Conservation (phyloP, 768 basidiomycete genomes). For the Trametes cinnabarina region DNA sequence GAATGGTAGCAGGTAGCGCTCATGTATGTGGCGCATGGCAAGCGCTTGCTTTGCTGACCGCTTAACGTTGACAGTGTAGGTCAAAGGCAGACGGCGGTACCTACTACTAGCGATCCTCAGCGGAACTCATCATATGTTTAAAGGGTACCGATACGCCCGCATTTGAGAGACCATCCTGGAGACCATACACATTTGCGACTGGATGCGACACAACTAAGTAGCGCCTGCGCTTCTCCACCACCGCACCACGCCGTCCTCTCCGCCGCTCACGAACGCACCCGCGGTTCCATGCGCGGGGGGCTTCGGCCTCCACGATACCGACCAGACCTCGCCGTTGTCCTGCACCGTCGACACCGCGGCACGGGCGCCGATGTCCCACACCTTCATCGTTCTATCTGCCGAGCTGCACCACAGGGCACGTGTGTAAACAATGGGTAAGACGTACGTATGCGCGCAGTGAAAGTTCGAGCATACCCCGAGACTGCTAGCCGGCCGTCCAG, state of each 20-base stretch:
- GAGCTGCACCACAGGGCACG: constrained; percentile 45
- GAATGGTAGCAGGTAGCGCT: too few species aligned
- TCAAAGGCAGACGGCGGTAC: too few species aligned
- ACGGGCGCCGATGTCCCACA: constrained; percentile 81
- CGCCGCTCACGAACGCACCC: constrained; percentile 71
- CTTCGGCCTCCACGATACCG: constrained; percentile 75
- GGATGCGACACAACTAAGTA: constrained; percentile 24
- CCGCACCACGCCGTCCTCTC: constrained; percentile 68
- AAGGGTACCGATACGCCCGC: too few species aligned
- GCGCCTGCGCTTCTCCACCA: constrained; percentile 79
- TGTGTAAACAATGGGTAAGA: background rate
- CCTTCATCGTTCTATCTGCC: constrained; percentile 81
- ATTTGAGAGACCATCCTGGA: too few species aligned
- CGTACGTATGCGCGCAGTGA: background rate
- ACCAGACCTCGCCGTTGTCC: constrained; percentile 82
- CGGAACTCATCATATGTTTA: too few species aligned
- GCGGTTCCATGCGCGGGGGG: constrained; percentile 51
- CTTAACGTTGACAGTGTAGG: too few species aligned
- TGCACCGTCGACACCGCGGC: constrained; percentile 73
- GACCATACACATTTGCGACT: too few species aligned
- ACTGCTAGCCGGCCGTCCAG: constrained; percentile 77
- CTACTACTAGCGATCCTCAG: too few species aligned
- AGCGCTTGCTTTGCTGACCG: too few species aligned
- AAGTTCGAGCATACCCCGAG: constrained; percentile 60
- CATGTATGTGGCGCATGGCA: too few species aligned